These are phyloP conservation scores for Extremus antarcticus DNA, from an alignment of 495 filamentous ascomycete species.

Conservation along the genomic window DNA sequence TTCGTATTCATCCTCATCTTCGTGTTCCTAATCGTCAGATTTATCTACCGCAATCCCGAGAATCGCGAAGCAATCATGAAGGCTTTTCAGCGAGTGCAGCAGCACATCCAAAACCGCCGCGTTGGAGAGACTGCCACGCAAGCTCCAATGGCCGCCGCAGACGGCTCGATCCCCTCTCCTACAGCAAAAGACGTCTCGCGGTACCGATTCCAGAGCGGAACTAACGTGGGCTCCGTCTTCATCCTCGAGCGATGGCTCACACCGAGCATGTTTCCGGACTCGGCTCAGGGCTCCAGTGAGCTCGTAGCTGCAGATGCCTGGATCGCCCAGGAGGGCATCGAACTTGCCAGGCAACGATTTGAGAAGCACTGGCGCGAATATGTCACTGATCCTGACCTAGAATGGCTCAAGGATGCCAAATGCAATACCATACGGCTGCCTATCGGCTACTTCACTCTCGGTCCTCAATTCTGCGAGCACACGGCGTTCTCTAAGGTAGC, in stretches of 20 bases:
- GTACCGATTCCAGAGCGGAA: conserved; percentile 47
- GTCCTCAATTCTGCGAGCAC: conserved; percentile 34
- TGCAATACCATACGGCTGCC: conserved; percentile 46
- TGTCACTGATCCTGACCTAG: conserved; percentile 36
- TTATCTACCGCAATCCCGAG: conserved; percentile 2
- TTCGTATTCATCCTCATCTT: conserved; percentile 14
- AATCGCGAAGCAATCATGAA: conserved; percentile 19
- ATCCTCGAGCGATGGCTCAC: conserved; percentile 46
- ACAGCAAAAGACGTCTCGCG: conserved; percentile 36
- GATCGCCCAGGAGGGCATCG: conserved; percentile 34
- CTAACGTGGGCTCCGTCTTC: conserved; percentile 46
- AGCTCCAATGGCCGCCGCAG: conserved; percentile 4
- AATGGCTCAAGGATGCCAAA: conserved; percentile 37
- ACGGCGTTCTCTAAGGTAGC: conserved; percentile 38
- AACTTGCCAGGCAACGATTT: conserved; percentile 37
- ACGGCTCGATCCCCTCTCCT: background rate
- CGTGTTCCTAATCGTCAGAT: conserved; percentile 5
- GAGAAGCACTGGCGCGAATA: conserved; percentile 40
- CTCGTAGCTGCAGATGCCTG: conserved; percentile 36
- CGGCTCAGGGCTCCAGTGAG: conserved; percentile 32
- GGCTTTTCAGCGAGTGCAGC: too few species aligned
- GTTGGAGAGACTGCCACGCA: background rate
- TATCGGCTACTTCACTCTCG: conserved; percentile 46
- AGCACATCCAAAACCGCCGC: conserved; percentile 22
- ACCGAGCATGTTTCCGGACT: conserved; percentile 32